Conservation (phyloP, 2,329 filamentous ascomycete genomes). For the Clonostachys sp. region DNA sequence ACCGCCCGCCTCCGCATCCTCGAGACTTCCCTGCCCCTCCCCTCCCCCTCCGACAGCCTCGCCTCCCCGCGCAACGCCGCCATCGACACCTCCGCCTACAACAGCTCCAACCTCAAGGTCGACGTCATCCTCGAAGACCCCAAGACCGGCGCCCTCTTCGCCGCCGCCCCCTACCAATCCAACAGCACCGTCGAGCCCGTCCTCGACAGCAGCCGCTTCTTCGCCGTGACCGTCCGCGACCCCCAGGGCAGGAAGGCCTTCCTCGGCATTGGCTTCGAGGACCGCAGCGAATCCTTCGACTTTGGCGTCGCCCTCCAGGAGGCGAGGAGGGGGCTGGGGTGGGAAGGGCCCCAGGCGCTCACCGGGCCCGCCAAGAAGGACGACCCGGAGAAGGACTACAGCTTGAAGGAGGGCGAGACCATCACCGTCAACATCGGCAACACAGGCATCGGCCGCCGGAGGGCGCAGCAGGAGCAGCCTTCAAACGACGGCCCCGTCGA, state of each 20-base stretch:
- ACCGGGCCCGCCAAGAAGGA: conserved; percentile 26
- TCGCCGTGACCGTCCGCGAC: conserved; percentile 76
- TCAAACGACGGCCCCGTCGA: conserved; percentile 11
- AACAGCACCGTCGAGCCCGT: conserved; percentile 68
- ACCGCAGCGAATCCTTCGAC: conserved; percentile 81
- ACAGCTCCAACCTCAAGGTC: conserved; percentile 47
- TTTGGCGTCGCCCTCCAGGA: conserved; percentile 79
- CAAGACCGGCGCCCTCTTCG: conserved; percentile 70
- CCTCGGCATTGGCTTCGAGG: conserved; percentile 82
- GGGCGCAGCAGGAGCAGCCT: conserved; percentile 17
- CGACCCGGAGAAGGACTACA: conserved; percentile 60
- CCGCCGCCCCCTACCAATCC: conserved; percentile 73
- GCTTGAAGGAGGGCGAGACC: conserved; percentile 83
- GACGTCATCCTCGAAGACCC: conserved; percentile 79
- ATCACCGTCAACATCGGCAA: conserved; percentile 74
- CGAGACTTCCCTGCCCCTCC: conserved; percentile 54
- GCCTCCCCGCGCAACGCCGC: conserved; percentile 9
- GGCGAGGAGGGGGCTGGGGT: conserved; percentile 63
- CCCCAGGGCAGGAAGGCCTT: conserved; percentile 71
- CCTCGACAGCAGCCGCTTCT: conserved; percentile 77
- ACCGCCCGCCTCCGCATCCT: conserved; percentile 76
- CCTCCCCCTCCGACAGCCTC: conserved; percentile 6
- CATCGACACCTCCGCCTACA: conserved; percentile 32
- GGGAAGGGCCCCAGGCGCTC: conserved; percentile 33
- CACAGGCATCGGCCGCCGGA: conserved; percentile 45